Evolutionary conservation across 2,329 filamentous ascomycete genomes (phyloP), one percentile per base, ranked within the genome.

Genomic region (Didymella pinodella): DNA sequence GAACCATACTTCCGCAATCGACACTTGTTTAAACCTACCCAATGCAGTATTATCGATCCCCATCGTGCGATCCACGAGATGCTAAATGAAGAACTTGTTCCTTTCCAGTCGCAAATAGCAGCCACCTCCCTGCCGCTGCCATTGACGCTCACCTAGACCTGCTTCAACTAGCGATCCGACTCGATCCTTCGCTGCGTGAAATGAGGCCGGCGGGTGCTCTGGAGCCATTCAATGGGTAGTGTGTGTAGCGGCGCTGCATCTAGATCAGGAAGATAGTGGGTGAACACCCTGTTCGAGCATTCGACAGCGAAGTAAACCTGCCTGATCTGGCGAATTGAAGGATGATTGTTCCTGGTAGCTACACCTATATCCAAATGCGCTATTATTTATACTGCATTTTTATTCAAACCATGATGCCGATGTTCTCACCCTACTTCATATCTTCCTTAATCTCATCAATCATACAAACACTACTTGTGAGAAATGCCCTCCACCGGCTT

Each of bases 401-500:
- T 11, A 31, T 29, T 29, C 28, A 29, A 4, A 29, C 10, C 28
- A 29, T 29, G 28, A 29, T 29, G 28, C 28, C 28, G 28, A 10
- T 29, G 28, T 29, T 10, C 28, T 29, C 28, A 10, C 3, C 28
- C 3, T 7, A 10, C 28, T 10, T 29, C 28, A 10, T 29, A 7
- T 10, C 10, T 10, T 29, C 7, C 28, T 7, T 29, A 1, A 29
- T 29, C 28, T 29, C 22, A 22, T 22, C 22, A 22, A 22, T 29
- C 28, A 29, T 7, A 29, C 28, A 31, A 31, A 32, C 31, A 14
- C 31, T 62, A 69, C 54, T 69, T 69, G 57, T 69, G 67, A 54
- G 62, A 65, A 72, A 87, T 86, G 59, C 85, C 88, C 76, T 90
- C 87, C 62, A 84, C 87, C 29, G 84, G 80, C 65, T 82, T 72